phyloP scores from a whole-genome alignment of 202 grass and related monocot species.

The Schoenoplectus triqueter region DNA sequence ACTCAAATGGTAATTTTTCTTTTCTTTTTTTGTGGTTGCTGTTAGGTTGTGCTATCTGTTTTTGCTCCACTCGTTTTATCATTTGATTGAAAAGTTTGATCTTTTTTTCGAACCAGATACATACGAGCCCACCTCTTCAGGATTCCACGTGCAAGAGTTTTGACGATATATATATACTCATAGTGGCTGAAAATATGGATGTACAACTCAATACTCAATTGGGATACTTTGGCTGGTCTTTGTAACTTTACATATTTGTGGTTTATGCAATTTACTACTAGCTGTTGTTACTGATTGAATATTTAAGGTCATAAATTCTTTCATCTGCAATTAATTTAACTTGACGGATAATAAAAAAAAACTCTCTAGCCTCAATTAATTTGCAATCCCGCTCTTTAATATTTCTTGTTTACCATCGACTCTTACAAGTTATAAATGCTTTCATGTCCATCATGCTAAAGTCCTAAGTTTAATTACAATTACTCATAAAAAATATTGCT shows the following conservation, averaged over 20 bases:
- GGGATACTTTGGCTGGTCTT: not conserved
- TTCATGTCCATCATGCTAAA: no score
- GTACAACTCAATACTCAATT: no score
- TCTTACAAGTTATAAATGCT: no score
- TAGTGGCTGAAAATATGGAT: no score
- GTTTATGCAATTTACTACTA: not conserved
- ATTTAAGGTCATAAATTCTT: not conserved
- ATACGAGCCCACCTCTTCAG: not conserved
- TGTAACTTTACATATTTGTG: not conserved
- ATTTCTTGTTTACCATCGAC: no score
- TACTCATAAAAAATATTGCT: no score
- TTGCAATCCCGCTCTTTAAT: not conserved
- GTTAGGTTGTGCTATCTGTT: not conserved
- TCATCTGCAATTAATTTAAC: not conserved
- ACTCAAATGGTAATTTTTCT: not conserved
- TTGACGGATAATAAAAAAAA: constrained; percentile 3
- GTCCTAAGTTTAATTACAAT: no score
- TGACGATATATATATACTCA: not conserved
- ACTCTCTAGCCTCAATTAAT: not conserved
- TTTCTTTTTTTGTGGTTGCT: not conserved
- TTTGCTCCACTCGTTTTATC: not conserved
- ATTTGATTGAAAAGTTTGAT: not conserved
- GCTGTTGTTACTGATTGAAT: constrained; percentile 8
- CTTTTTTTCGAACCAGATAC: not conserved
- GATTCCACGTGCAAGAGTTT: constrained; percentile 16